These are phyloP conservation scores for Boletus pseudopeckii DNA, from an alignment of 768 basidiomycete genomes.

Conservation along the genomic window DNA sequence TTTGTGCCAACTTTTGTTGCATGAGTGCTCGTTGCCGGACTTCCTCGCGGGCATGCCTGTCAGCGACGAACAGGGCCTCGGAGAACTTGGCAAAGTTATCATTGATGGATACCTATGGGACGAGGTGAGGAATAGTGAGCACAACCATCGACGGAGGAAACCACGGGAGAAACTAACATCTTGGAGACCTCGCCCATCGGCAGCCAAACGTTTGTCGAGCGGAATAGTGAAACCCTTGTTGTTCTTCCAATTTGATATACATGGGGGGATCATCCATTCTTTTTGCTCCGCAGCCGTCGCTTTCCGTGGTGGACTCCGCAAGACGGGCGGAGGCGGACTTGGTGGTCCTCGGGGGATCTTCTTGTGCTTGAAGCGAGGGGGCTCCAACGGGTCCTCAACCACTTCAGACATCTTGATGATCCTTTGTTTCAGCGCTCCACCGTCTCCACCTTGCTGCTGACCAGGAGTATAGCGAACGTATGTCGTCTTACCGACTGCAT, in stretches of 20 bases:
- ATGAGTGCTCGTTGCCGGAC: slow-evolving; percentile 94
- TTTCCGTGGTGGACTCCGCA: slow-evolving; percentile 93
- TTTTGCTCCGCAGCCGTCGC: slow-evolving; percentile 97
- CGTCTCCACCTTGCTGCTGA: slow-evolving; percentile 65
- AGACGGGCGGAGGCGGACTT: slow-evolving; percentile 92
- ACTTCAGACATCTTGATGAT: slow-evolving; percentile 99
- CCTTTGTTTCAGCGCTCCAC: slow-evolving; percentile 72
- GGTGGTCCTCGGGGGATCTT: slow-evolving; percentile 97
- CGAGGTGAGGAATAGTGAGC: not conserved
- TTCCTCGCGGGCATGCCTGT: slow-evolving; percentile 96
- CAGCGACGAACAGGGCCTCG: slow-evolving; percentile 91
- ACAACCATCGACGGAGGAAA: not conserved
- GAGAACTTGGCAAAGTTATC: slow-evolving; percentile 99
- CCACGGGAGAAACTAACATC: slow-evolving; percentile 59
- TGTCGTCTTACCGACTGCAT: slow-evolving; percentile 73
- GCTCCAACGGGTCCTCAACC: slow-evolving; percentile 96
- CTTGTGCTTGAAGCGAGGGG: slow-evolving; percentile 96
- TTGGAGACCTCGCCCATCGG: slow-evolving; percentile 96
- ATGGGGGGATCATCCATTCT: slow-evolving; percentile 99
- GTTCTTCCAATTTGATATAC: slow-evolving; percentile 99
- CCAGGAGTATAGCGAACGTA: slow-evolving; percentile 98
- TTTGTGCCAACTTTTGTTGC: slow-evolving; percentile 98
- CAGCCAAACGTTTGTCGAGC: slow-evolving; percentile 94
- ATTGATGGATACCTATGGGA: slow-evolving; percentile 88
- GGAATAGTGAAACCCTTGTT: slow-evolving; percentile 99